A percentile compares a stretch with the other conserved stretches of the same genome.
Evolutionary conservation across 768 basidiomycete genomes (phyloP).

Genomic region (Lepiota venenata): DNA sequence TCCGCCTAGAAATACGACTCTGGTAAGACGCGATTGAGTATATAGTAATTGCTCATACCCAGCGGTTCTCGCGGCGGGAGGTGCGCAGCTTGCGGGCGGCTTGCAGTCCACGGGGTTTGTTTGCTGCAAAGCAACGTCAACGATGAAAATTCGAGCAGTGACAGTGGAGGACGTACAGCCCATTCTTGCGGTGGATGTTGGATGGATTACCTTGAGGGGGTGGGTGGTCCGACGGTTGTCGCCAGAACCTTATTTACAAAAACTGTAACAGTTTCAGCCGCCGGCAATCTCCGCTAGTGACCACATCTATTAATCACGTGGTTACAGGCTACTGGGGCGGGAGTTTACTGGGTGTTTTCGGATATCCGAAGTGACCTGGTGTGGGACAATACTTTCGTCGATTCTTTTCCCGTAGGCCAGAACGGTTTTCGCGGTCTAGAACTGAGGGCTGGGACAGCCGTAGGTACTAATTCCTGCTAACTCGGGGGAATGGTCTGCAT

Average conservation of each 20-base stretch:
- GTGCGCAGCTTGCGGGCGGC: slow-evolving; percentile 98
- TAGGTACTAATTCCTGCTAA: too few relatives aligned
- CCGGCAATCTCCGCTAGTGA: slow-evolving; percentile 20
- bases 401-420: too few relatives aligned
- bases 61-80: slow-evolving; percentile 92
- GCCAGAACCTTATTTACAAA: slow-evolving; percentile 43
- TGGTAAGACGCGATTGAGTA: slow-evolving; percentile 4
- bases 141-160: slow-evolving; percentile 11
- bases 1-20: slow-evolving; percentile 65
- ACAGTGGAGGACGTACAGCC: slow-evolving; percentile 63
- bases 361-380: neutral
- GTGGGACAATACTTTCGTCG: too few relatives aligned
- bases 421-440: too few relatives aligned
- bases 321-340: neutral
- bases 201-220: slow-evolving; percentile 17
- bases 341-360: neutral
- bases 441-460: too few relatives aligned
- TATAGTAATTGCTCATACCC: slow-evolving; percentile 52
- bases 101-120: slow-evolving; percentile 99
- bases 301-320: neutral
- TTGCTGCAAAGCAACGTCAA: slow-evolving; percentile 49
- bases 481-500: too few relatives aligned
- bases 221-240: neutral
- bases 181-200: slow-evolving; percentile 51
- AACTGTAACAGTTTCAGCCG: slow-evolving; percentile 35